Base-by-base conservation (phyloP, 2,329 filamentous ascomycete species). In the Pseudogymnoascus pannorum region DNA sequence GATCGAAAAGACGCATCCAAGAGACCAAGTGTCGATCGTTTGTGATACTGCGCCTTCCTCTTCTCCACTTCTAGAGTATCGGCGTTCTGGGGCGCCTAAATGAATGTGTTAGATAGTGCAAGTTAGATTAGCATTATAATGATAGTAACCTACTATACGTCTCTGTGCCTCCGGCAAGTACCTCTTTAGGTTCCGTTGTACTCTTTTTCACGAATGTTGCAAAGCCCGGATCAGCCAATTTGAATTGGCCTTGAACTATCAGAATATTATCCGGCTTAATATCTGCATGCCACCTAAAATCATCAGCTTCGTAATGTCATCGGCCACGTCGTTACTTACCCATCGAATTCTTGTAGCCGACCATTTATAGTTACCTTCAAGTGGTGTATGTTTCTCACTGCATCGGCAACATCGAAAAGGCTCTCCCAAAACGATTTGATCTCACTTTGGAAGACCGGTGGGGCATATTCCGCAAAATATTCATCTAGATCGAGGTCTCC, bases 21-120 rank as follows among this genome's bases (percentile, higher is more conserved):
- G 63, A 2, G 75, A 76, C 76, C 76, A 78, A 0, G 69, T 72
- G 51, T 78, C 76, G 7, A 73, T 75, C 1, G 22, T 26, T 4
- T 26, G 42, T 2, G 42, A 11, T 6, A 48, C 42, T 11, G 22
- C 42, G 1, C 6, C 40, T 44, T 12, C 18, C 54, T n/a, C 26
- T 44, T 35, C 42, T 64, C 57, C 60, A 58, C 16, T 18, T 26
- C 42, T 26, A 2, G 14, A 26, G 14, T 40, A 16, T 7, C 20
- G 42, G 42, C 42, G 42, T 16, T 48, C 42, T 2, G 42, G 42
- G 42, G 42, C 42, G 2, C 42, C 42, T 48, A 48, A n/a, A n/a
- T 3, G 2, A 26, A 9, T n/a, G 0, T 16, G 22, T 48, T 2
- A 16, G 42, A 48, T 12, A 4, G 12, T 14, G 22, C n/a, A 7